Evolutionary conservation across 495 filamentous ascomycete genomes (phyloP).

Genomic region (Arthonia radiata): DNA sequence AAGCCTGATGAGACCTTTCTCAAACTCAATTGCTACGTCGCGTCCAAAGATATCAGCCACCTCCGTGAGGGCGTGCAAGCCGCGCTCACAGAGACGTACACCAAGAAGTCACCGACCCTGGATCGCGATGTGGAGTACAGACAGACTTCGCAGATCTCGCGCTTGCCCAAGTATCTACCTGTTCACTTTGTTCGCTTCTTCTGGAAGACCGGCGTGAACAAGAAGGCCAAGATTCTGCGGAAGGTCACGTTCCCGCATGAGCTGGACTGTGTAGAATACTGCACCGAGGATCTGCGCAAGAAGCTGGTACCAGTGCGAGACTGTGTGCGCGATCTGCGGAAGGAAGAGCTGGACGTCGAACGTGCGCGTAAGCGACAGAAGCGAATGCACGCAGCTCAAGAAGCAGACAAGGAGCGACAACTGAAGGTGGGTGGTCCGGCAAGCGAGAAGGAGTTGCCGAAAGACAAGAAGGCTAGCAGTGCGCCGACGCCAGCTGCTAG

Average conservation of each 20-base stretch:
- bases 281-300: slow-evolving; percentile 65
- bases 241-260: slow-evolving; percentile 92
- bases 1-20: slow-evolving; percentile 49
- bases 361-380: slow-evolving; percentile 73
- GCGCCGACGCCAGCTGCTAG: too few relatives aligned
- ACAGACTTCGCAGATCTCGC: slow-evolving; percentile 66
- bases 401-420: slow-evolving; percentile 12
- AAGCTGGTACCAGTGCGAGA: slow-evolving; percentile 74
- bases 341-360: slow-evolving; percentile 79
- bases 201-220: slow-evolving; percentile 81
- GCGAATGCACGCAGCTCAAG: slow-evolving; percentile 29
- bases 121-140: slow-evolving; percentile 62
- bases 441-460: slow-evolving; percentile 23
- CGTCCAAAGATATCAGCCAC: slow-evolving; percentile 49
- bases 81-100: slow-evolving; percentile 65
- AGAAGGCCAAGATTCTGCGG: slow-evolving; percentile 98
- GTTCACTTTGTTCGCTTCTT: slow-evolving; percentile 97
- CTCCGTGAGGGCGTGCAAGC: slow-evolving; percentile 63
- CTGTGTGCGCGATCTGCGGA: slow-evolving; percentile 83
- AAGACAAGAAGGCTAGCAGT: slow-evolving; percentile 12
- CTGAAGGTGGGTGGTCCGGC: slow-evolving; percentile 26
- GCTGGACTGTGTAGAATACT: slow-evolving; percentile 83
- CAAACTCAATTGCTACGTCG: slow-evolving; percentile 91
- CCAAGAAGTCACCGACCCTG: slow-evolving; percentile 64
- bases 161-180: slow-evolving; percentile 81